These are phyloP conservation scores for Boehmeria nivea DNA, from an alignment of 306 rosid genomes.

Conservation along the genomic window DNA sequence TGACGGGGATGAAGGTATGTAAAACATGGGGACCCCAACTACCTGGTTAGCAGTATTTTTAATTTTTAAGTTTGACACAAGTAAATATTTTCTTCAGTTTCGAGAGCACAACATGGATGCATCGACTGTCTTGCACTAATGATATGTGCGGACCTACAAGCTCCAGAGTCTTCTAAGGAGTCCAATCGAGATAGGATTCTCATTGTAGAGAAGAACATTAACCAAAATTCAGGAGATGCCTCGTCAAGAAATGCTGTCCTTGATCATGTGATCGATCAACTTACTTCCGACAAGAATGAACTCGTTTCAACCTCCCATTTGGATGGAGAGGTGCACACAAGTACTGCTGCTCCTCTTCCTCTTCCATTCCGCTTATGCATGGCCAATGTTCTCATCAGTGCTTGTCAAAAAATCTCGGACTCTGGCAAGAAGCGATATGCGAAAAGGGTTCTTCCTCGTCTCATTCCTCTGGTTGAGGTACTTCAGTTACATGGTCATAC, in stretches of 20 bases:
- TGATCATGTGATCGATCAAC: conserved; percentile 37
- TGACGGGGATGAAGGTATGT: conserved; percentile 66
- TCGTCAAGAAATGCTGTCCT: conserved; percentile 37
- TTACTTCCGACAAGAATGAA: conserved; percentile 25
- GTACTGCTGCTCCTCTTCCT: conserved; percentile 26
- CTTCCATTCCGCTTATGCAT: conserved; percentile 66
- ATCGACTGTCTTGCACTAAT: conserved; percentile 86
- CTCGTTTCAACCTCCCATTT: conserved; percentile 21
- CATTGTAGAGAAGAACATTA: conserved; percentile 23
- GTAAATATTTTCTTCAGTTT: conserved; percentile 41
- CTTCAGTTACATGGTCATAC: conserved; percentile 3
- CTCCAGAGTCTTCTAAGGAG: conserved; percentile 30
- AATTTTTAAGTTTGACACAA: conserved; percentile 10
- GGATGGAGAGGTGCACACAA: conserved; percentile 17
- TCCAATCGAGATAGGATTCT: no score
- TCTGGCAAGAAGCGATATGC: conserved; percentile 51
- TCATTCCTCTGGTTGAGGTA: conserved; percentile 64
- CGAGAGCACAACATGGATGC: conserved; percentile 89
- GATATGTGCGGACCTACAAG: conserved; percentile 74
- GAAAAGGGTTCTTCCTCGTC: conserved; percentile 44
- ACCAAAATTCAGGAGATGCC: conserved; percentile 34
- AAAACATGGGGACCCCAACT: conserved; percentile 10
- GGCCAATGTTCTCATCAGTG: conserved; percentile 90
- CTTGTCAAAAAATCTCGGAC: conserved; percentile 71
- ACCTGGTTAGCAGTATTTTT: background rate